Evolutionary conservation across 495 filamentous ascomycete species (phyloP), one percentile per base, ranked within the genome.

Genomic region (Podospora didyma): DNA sequence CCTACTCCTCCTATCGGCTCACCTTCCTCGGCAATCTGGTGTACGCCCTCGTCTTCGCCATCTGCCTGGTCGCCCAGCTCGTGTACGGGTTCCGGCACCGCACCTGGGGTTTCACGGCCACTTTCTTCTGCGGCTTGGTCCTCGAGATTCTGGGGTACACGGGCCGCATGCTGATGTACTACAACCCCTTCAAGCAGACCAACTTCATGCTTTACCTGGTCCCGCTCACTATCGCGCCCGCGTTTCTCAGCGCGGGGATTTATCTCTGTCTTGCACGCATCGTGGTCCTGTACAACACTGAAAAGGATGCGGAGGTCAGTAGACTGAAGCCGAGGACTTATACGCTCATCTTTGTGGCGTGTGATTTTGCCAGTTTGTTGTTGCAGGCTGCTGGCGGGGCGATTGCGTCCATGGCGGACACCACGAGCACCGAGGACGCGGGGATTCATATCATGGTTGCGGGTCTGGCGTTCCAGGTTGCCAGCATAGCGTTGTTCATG

Each of bases 391-490:
- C 70, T n/a, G 86, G 85, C 26, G 85, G 85, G 23, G 83, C 67
- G 16, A 64, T 86, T 5, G 79, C 81, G 24, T 63, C 79, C 14
- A 68, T 68, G 9, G n/a, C 47, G 3, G 47, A 49, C 22, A 26
- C 21, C 7, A 26, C 16, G 11, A 70, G 73, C 51, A 48, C 62
- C 7, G 56, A 64, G 41, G 55, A 67, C 3, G 58, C 54, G 0
- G 86, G 86, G 5, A 73, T 75, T 61, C 67, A 85, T 60, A 78
- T 85, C 67, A 85, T 88, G 81, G 73, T 87, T 50, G 82, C 79
- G 1, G 86, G 86, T 47, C 69, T 89, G 1, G 58, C 73, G 17
- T 76, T 75, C 56, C 80, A 88, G 63, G 75, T 82, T 49, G 49
- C 79, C 35, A 75, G 72, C 12, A 69, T 81, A 22, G 54, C 72